Evolutionary conservation across 2,329 filamentous ascomycete genomes (phyloP).

Genomic region (Peltaster fructicola): DNA sequence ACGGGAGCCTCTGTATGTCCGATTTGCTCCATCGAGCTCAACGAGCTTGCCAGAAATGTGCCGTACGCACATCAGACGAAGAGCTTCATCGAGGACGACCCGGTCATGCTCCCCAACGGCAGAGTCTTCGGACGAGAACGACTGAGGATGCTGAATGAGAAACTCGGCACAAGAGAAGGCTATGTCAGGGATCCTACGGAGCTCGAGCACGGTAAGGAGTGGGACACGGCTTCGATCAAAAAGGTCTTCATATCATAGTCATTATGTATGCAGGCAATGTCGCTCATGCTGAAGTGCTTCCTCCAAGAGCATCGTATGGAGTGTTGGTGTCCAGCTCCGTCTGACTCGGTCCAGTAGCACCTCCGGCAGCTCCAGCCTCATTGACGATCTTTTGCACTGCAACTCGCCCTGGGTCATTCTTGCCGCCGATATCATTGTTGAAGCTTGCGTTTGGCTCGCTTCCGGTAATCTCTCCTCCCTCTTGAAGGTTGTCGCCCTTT

Average conservation of each 20-base stretch:
- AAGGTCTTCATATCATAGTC: conserved; percentile 76
- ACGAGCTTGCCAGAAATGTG: conserved; percentile 71
- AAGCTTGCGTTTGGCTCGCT: conserved; percentile 33
- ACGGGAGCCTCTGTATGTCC: conserved; percentile 64
- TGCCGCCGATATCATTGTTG: conserved; percentile 33
- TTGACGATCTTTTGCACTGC: conserved; percentile 28
- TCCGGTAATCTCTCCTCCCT: no score
- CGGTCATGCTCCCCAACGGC: conserved; percentile 73
- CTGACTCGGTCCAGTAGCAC: no score
- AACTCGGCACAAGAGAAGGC: conserved; percentile 50
- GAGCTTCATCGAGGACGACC: conserved; percentile 76
- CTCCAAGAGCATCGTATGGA: no score
- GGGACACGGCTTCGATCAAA: conserved; percentile 43
- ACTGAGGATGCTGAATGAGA: conserved; percentile 60
- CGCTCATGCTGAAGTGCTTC: no score
- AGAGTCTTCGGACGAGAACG: conserved; percentile 65
- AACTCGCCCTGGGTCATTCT: conserved; percentile 36
- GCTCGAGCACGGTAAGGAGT: conserved; percentile 39
- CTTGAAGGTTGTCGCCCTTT: conserved; percentile 10
- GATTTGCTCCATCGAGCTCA: conserved; percentile 90
- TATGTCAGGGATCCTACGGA: conserved; percentile 65
- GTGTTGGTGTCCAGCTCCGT: no score
- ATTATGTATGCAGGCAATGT: no score
- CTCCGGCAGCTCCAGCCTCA: no score
- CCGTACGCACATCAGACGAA: conserved; percentile 93